Conservation (phyloP, 352 stramenopile species). For the Pythium dissimile region DNA sequence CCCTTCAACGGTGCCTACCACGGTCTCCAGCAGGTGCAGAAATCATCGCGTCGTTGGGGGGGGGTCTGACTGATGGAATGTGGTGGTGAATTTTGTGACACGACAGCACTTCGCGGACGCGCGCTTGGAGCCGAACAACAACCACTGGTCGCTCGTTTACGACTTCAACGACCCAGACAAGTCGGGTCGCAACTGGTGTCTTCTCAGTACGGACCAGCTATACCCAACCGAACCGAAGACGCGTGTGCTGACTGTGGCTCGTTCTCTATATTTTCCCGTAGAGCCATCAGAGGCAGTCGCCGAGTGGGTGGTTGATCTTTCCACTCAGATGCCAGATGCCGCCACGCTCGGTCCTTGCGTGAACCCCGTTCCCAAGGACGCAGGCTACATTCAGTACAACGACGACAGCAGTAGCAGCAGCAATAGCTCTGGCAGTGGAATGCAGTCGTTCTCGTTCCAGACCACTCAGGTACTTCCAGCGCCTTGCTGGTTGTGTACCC, state of each 20-base stretch:
- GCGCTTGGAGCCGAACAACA: constrained; percentile 76
- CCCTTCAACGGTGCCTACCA: constrained; percentile 88
- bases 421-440: constrained; percentile 5
- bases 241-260: background rate
- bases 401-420: constrained; percentile 27
- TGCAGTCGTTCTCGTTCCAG: constrained; percentile 70
- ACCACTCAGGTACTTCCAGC: constrained; percentile 39
- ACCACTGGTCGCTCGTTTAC: constrained; percentile 90
- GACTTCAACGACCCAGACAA: constrained; percentile 92
- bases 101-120: constrained; percentile 69
- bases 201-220: too few species aligned
- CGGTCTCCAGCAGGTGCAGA: constrained; percentile 44
- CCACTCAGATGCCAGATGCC: constrained; percentile 32
- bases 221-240: too few species aligned
- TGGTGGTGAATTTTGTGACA: background rate
- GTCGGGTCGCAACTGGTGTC: constrained; percentile 62
- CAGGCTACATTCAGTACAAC: constrained; percentile 51
- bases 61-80: background rate
- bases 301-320: constrained; percentile 53
- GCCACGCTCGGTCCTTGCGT: constrained; percentile 38
- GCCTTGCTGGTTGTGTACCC: background rate
- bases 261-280: constrained; percentile 7
- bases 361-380: constrained; percentile 59
- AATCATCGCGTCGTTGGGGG: background rate
- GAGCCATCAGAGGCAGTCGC: constrained; percentile 38